Evolutionary conservation across 2,329 filamentous ascomycete genomes (phyloP), one percentile per base, ranked within the genome.

Genomic region (Coniochaeta hoffmannii): DNA sequence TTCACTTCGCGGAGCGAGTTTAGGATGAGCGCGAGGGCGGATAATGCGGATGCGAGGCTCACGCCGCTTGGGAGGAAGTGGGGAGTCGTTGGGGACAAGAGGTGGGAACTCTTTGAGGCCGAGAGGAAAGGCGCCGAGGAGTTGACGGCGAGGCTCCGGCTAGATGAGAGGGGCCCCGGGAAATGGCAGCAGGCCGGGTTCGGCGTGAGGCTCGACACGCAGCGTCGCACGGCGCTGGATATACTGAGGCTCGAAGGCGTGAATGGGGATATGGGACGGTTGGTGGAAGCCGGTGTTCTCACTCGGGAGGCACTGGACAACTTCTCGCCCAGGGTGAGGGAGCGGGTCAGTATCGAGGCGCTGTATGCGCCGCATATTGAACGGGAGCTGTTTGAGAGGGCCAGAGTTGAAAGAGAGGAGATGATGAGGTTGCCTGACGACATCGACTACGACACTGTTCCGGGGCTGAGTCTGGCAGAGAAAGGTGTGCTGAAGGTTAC

Each of bases 1-100:
- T 99, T 99, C 75, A 99, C 94, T 2, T 89, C 89, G 6, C 85
- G 94, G 60, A 96, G 89, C 73, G 94, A 99, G 73, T 99, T 95
- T 71, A 89, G 94, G 59, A 92, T 99, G 81, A 90, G 87, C 44
- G 85, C 90, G 2, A 87, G 94, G 59, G 87, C 94, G 49, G 94
- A 99, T 74, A 99, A 99, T 67, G 94, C 94, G 34, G 94, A 99
- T 71, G 71, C 87, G 5, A 86, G 94, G 2, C 82, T 99, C 30
- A 97, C 94, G 0, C 77, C 81, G 30, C 86, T 87, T 68, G 94
- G 90, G 10, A 85, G 87, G 56, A 74, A 78, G 14, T 89, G 86
- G 63, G 92, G 93, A 52, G 81, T 94, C 17, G 85, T 99, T 2
- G 77, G 83, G n/a, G 86, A 95, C 64, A 71, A 72, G 58, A 87